Conservation (phyloP, 2,329 filamentous ascomycete genomes). For the Coniochaeta sp. region DNA sequence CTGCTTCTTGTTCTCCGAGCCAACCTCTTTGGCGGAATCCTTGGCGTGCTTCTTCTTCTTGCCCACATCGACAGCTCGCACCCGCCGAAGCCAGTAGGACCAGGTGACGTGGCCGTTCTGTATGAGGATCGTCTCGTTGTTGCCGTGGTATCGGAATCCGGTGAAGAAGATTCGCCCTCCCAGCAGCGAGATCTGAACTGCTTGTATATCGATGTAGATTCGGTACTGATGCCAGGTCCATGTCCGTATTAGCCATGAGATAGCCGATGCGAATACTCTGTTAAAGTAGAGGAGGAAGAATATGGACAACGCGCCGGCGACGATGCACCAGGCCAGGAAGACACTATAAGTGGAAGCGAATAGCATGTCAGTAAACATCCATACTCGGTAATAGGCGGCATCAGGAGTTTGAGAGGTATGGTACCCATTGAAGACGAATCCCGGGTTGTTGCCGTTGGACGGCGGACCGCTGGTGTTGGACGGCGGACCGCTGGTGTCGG, state of each 20-base stretch:
- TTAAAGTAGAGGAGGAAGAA: slow-evolving; percentile 99
- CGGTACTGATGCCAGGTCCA: slow-evolving; percentile 91
- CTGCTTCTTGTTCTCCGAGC: slow-evolving; percentile 32
- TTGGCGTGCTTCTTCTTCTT: slow-evolving; percentile 15
- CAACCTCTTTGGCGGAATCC: slow-evolving; percentile 14
- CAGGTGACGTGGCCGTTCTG: slow-evolving; percentile 93
- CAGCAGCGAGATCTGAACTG: slow-evolving; percentile 87
- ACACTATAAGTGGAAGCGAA: slow-evolving; percentile 7
- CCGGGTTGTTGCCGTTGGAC: background rate
- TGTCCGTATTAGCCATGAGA: slow-evolving; percentile 78
- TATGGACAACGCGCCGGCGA: slow-evolving; percentile 39
- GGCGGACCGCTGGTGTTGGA: no score
- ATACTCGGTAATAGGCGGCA: background rate
- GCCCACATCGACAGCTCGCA: slow-evolving; percentile 61
- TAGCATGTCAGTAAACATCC: background rate
- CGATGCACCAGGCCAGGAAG: slow-evolving; percentile 17
- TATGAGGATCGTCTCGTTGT: slow-evolving; percentile 88
- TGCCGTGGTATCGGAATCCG: slow-evolving; percentile 84
- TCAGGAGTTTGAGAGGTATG: background rate
- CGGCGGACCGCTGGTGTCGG: background rate
- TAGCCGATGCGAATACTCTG: slow-evolving; percentile 76
- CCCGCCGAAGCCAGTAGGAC: slow-evolving; percentile 86
- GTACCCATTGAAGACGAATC: slow-evolving; percentile 3
- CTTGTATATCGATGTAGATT: slow-evolving; percentile 85
- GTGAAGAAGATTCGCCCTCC: slow-evolving; percentile 95